Evolutionary conservation across 179 eudicot species (phyloP).

Genomic region (Amaranthus tricolor): DNA sequence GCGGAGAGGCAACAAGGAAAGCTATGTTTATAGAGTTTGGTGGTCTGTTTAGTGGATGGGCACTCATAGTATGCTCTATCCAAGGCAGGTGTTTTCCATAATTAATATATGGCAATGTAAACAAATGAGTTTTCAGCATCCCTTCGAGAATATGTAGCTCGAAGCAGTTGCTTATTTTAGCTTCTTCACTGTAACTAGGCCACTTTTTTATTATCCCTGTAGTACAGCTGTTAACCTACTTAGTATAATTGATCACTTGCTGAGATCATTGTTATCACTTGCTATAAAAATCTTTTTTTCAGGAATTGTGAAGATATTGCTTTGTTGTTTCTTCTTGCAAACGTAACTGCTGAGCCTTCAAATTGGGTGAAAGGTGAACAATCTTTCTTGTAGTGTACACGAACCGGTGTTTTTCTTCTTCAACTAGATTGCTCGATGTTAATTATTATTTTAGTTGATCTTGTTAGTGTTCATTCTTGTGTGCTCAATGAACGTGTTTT

Average conservation of each 20-base stretch:
- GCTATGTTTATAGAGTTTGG: conserved; percentile 83
- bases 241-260: background rate
- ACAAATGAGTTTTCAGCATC: conserved; percentile 78
- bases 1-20: conserved; percentile 44
- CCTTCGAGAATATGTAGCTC: conserved; percentile 65
- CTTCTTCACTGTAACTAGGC: background rate
- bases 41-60: conserved; percentile 99
- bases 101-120: conserved; percentile 74
- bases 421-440: background rate
- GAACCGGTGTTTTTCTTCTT: background rate
- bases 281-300: conserved; percentile 19
- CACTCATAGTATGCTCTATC: conserved; percentile 84
- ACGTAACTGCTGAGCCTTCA: conserved; percentile 80
- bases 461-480: background rate
- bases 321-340: conserved; percentile 87
- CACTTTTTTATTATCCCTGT: conserved; percentile 3
- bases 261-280: conserved; percentile 10
- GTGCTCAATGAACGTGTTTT: background rate
- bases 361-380: conserved; percentile 90
- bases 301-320: conserved; percentile 99
- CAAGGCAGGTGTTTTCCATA: conserved; percentile 90
- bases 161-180: conserved; percentile 47
- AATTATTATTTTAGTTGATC: background rate
- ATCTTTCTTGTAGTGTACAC: background rate
- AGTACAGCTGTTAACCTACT: conserved; percentile 12